Base-by-base conservation (phyloP, 148 eudicot genomes). In the Cornus florida region DNA sequence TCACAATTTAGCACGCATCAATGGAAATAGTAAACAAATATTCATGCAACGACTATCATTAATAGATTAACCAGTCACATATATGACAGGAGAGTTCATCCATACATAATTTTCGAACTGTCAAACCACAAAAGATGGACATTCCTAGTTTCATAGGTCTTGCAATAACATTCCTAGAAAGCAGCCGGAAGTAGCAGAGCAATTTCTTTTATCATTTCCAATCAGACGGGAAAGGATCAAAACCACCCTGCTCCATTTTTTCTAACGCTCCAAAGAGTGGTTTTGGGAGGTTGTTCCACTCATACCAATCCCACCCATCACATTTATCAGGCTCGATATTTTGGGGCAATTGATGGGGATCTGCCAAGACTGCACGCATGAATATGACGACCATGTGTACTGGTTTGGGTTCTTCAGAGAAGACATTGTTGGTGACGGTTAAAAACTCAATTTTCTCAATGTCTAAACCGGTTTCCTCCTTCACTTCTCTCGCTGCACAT, bases 291-390 rank as follows among this genome's bases (percentile, higher is more conserved):
- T 87, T 62, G 33, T 87, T 86, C 97, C 97, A 93, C 69, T 88
- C 92, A 69, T 85, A 95, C 98, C 98, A 95, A 69, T 88, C 91
- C 98, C 98, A 95, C 13, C 98, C 97, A 71, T 84, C 92, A 80
- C 98, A 95, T 73, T 95, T 95, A 22, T 95, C 93, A 10, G 97
- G 97, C 87, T 95, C 98, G 48, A 87, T 0, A 76, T 88, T 93
- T 22, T 81, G 75, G 0, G 97, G 91, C 4, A 79, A 64, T 77
- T 91, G 92, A 24, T 83, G 64, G 10, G 83, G 83, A 83, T 90
- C 84, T 9, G 87, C 86, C 38, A 83, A 67, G 14, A 75, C 56
- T 14, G 92, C 91, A 0, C 97, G 90, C 89, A 91, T 80, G 78
- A 86, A 81, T 67, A 95, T 77, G 31, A 88, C 84, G 24, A 95